A percentile compares a stretch with the other conserved stretches of the same genome.
Conservation (phyloP, 805 yeast species). For the Candida manassasensis region DNA sequence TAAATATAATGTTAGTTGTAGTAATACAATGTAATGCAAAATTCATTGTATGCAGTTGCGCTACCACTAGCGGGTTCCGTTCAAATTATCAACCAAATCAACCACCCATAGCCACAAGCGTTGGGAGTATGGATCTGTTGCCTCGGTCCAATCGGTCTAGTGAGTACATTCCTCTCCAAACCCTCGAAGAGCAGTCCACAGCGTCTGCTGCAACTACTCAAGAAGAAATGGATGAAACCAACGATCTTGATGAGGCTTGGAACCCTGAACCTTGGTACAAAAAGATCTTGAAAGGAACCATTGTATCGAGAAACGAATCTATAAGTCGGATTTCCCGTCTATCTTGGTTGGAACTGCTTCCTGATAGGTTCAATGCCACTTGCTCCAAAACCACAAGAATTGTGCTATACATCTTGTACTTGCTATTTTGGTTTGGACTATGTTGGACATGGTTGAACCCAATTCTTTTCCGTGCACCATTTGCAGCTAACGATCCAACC, state of each 20-base stretch:
- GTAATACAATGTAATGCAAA: conserved; percentile 1
- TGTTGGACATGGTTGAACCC: conserved; percentile 39
- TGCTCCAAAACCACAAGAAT: conserved; percentile 23
- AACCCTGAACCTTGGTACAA: too few relatives aligned
- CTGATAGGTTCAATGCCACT: conserved; percentile 29
- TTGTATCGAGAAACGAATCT: conserved; percentile 41
- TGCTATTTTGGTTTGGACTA: conserved; percentile 43
- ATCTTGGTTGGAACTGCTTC: conserved; percentile 35
- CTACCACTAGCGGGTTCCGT: too few relatives aligned
- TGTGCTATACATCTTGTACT: conserved; percentile 33
- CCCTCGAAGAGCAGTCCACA: too few relatives aligned
- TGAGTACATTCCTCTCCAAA: not conserved
- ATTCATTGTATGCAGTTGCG: too few relatives aligned
- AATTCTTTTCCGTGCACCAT: conserved; percentile 41
- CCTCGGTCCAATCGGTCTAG: not conserved
- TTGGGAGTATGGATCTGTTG: too few relatives aligned
- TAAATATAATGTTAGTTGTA: conserved; percentile 1
- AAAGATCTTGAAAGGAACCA: too few relatives aligned
- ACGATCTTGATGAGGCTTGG: too few relatives aligned
- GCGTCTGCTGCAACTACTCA: too few relatives aligned
- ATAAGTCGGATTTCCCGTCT: conserved; percentile 31
- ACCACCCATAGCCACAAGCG: too few relatives aligned
- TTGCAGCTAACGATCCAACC: conserved; percentile 14
- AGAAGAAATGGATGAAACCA: too few relatives aligned
- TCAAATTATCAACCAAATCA: too few relatives aligned